Base-by-base conservation (phyloP, 768 basidiomycete species). In the Trametes cingulata region DNA sequence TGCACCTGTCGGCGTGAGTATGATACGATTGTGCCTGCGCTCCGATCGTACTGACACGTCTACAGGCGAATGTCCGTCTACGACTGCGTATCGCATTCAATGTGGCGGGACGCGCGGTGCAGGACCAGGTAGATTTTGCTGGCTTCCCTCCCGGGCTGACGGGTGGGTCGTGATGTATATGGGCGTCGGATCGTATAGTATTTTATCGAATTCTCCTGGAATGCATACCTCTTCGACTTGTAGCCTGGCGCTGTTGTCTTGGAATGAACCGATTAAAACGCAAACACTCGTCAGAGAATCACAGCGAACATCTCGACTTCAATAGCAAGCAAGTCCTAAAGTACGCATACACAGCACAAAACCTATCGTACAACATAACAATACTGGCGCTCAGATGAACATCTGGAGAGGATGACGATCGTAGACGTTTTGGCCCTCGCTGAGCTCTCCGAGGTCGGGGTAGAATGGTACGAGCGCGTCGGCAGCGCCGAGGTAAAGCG, bases 391-490 rank as follows among this genome's bases (percentile, higher is more conserved):
- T 58, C 52, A 95, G 65, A 95, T 85, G 74, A 93, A 94, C 74
- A 87, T 86, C 71, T 91, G 90, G 64, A 95, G 71, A 14, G 89
- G 85, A 71, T 93, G 90, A 49, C 91, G 85, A 70, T 91, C 91
- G 76, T 91, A 95, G 22, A 86, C 83, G 71, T 95, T 95, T 74
- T 91, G 87, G 42, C 93, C 75, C 76, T 98, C 95, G 61, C 88
- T 93, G 54, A 96, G 78, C 69, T 96, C 94, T 2, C 90, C 82
- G 20, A 98, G 78, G 69, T 95, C 92, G 24, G 96, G 93, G 72
- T 94, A 96, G 78, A 95, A 97, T 0, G 95, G 94, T 7, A 98
- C 95, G 75, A 98, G 80, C 4, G 96, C 87, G 69, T 98, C 95
- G 42, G 85, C 72, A 0, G 95, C 90, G 27, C 95, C 95, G 29